Evolutionary conservation across 1,139 yeast genomes (phyloP).

Genomic region (Taphrina pruni): DNA sequence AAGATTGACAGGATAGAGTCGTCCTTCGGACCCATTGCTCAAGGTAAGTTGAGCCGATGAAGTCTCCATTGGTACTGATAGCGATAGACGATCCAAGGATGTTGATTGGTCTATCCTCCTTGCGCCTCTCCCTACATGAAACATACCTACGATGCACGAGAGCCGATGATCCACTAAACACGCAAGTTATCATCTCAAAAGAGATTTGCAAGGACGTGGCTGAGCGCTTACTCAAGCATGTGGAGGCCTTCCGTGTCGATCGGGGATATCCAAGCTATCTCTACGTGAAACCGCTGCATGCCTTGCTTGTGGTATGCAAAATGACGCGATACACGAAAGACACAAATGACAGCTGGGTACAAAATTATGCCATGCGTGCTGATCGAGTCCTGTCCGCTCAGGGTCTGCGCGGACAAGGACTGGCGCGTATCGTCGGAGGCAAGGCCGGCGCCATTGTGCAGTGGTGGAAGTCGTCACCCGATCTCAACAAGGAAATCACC

Average conservation of each 20-base stretch:
- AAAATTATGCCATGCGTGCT: constrained; percentile 3
- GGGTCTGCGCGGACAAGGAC: constrained; percentile 12
- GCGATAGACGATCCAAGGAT: not conserved
- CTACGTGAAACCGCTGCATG: constrained; percentile 15
- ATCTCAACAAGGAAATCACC: not conserved
- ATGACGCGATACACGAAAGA: constrained; percentile 12
- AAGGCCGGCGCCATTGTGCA: constrained; percentile 10
- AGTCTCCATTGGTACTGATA: not conserved
- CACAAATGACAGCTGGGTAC: not conserved
- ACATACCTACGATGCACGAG: not conserved
- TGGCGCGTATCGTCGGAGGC: constrained; percentile 8
- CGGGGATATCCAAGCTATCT: constrained; percentile 5
- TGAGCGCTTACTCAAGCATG: not conserved
- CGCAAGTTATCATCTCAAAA: constrained; percentile 7
- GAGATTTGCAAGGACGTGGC: constrained; percentile 13
- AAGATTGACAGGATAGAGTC: not conserved
- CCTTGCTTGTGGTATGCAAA: constrained; percentile 9
- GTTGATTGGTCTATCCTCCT: not conserved
- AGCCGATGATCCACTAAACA: not conserved
- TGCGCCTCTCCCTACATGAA: constrained; percentile 14
- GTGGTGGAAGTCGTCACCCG: constrained; percentile 11
- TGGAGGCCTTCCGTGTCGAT: not conserved
- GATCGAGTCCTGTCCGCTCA: not conserved
- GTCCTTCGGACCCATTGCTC: not conserved
- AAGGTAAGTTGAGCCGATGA: not conserved